phyloP scores from a whole-genome alignment of 2,329 filamentous ascomycete genomes.

The Phaeosphaeriaceae sp. region DNA sequence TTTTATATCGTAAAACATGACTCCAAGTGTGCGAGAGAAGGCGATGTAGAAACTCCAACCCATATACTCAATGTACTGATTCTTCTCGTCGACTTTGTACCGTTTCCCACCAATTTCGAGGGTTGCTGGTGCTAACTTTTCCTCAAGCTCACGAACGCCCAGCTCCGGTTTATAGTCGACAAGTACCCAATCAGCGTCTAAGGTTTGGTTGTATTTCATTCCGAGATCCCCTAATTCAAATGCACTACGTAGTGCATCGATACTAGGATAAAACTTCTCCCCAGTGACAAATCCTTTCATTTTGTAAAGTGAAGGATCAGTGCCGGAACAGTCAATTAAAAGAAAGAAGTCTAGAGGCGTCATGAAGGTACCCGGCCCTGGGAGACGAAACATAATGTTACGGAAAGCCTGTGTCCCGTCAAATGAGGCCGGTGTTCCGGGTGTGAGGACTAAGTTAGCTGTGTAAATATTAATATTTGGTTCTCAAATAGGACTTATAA shows the following conservation, averaged over 20 bases:
- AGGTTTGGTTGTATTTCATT: constrained; percentile 55
- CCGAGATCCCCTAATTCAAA: constrained; percentile 53
- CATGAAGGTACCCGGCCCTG: constrained; percentile 49
- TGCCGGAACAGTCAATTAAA: constrained; percentile 53
- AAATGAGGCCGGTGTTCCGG: constrained; percentile 43
- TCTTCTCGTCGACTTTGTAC: constrained; percentile 50
- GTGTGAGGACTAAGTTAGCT: constrained; percentile 30
- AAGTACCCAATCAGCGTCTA: constrained; percentile 55
- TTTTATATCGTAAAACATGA: constrained; percentile 60
- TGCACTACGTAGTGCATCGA: constrained; percentile 55
- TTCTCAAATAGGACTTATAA: too few species aligned
- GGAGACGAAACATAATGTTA: constrained; percentile 53
- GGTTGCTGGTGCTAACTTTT: constrained; percentile 52
- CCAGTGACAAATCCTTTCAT: constrained; percentile 57
- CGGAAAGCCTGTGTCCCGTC: constrained; percentile 51
- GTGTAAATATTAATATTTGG: neutral
- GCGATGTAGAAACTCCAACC: constrained; percentile 60
- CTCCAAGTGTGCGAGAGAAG: constrained; percentile 56
- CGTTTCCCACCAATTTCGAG: constrained; percentile 50
- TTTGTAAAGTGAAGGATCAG: constrained; percentile 51
- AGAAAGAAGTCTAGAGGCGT: constrained; percentile 56
- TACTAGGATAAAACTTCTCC: constrained; percentile 59
- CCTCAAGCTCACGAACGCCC: constrained; percentile 40
- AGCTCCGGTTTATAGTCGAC: constrained; percentile 49
- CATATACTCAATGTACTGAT: constrained; percentile 58